These are phyloP conservation scores for Neurospora cerealis DNA, from an alignment of 495 filamentous ascomycete genomes.

Conservation along the genomic window DNA sequence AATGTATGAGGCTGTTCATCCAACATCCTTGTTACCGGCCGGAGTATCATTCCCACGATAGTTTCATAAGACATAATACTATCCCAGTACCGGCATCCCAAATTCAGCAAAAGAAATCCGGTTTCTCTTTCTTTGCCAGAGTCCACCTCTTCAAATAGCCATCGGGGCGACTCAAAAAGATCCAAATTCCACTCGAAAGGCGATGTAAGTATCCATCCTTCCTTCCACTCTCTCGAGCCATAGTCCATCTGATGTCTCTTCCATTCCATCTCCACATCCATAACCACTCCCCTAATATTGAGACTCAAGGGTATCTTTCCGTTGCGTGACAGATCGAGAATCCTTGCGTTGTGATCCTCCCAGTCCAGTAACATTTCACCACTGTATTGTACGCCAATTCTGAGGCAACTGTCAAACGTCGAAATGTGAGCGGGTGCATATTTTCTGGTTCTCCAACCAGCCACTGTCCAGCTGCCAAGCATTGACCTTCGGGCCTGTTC, in stretches of 20 bases:
- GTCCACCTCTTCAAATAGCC: neutral
- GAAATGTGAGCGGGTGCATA: rapidly evolving
- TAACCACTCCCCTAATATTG: neutral
- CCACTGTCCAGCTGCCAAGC: neutral
- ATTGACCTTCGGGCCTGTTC: neutral
- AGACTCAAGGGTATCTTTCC: neutral
- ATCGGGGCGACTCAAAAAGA: neutral
- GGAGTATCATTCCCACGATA: too few species aligned
- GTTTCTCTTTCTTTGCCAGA: neutral
- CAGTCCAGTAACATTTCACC: neutral
- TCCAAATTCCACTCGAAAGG: too few species aligned
- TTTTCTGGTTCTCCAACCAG: neutral
- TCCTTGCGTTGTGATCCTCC: neutral
- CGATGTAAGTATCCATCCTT: neutral
- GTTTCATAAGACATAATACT: too few species aligned
- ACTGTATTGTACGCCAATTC: neutral
- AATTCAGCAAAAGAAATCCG: neutral
- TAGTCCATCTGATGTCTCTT: rapidly evolving
- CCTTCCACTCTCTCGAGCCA: too few species aligned
- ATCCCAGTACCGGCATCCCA: too few species aligned
- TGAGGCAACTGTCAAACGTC: neutral
- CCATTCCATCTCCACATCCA: neutral
- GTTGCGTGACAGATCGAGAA: neutral
- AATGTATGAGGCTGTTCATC: neutral
- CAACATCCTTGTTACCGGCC: neutral